Evolutionary conservation across 345 rosid genomes (phyloP).

Genomic region (Barbarea vulgaris): DNA sequence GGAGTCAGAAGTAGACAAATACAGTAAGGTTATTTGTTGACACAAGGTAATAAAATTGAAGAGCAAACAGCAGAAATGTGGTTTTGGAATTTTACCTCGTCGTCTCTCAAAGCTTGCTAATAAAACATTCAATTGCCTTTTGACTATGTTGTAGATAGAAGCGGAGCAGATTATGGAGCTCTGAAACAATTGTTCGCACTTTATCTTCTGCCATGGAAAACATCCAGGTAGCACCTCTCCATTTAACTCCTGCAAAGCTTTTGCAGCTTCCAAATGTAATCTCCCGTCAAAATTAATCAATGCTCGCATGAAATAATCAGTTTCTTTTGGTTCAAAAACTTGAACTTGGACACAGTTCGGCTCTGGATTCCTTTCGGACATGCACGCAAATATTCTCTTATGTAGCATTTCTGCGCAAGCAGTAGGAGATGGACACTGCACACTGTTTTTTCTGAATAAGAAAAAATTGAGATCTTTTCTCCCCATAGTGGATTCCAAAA

Average conservation of each 20-base stretch:
- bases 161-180: conserved; percentile 72
- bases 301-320: conserved; percentile 55
- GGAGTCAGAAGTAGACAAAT: conserved; percentile 4
- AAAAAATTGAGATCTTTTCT: conserved; percentile 59
- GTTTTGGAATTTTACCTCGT: conserved; percentile 49
- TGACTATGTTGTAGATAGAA: conserved; percentile 58
- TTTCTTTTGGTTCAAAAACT: conserved; percentile 59
- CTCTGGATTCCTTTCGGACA: conserved; percentile 61
- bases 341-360: conserved; percentile 56
- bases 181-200: conserved; percentile 74
- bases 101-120: conserved; percentile 45
- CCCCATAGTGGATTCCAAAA: conserved; percentile 48
- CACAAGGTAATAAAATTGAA: neutral
- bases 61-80: conserved; percentile 13
- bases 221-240: conserved; percentile 71
- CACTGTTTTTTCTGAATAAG: conserved; percentile 56
- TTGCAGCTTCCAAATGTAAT: conserved; percentile 91
- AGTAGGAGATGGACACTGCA: conserved; percentile 48
- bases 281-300: conserved; percentile 74
- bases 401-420: conserved; percentile 60
- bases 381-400: conserved; percentile 56
- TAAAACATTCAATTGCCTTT: conserved; percentile 55
- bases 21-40: conserved; percentile 1
- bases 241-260: conserved; percentile 80
- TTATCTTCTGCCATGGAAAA: conserved; percentile 79